Base-by-base conservation (phyloP, 2,329 filamentous ascomycete species). In the Neopestalotiopsis sp. region DNA sequence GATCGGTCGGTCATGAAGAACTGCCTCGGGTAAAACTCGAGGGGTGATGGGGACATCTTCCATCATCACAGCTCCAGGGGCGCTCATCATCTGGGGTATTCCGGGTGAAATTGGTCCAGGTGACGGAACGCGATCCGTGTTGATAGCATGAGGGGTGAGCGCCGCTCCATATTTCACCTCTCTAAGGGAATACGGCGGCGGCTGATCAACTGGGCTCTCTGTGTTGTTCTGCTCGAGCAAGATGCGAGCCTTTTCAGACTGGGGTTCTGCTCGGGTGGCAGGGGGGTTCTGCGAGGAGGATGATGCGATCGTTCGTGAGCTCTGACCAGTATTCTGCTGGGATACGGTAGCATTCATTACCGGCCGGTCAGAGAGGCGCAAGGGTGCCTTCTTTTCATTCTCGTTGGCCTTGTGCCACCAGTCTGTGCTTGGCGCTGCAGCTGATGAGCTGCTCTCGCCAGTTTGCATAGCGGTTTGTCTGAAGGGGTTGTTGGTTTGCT, bases 61-160 rank as follows among this genome's bases (percentile, higher is more conserved):
- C 82, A 93, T 83, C 28, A 82, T 84, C 59, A 91, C 89, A 1
- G 84, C 88, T 1, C 90, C 87, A 68, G 88, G 86, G 0, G 89
- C 88, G 12, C 86, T 87, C 84, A 92, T 92, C 0, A 87, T 87
- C 14, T 84, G 84, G 49, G 89, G 84, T 52, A 92, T 80, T 0
- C 85, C 90, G 1, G 91, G 90, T 1, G 91, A 91, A 0, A 88
- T 79, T 1, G 89, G 89, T 0, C 86, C 86, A 0, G 90, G 89
- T 4, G 90, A 89, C 1, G 85, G 84, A 1, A 89, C 85, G 40
- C 85, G 85, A 67, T 86, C 83, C 10, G 77, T 73, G 57, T 80
- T 80, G 52, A 84, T 75, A 0, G 82, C 80, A 70, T 89, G 86
- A 2, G 89, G 85, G 6, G 90, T 88, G 63, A 90, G 85, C 4